Conservation (phyloP, 768 basidiomycete genomes). For the Amylocystis lapponica region DNA sequence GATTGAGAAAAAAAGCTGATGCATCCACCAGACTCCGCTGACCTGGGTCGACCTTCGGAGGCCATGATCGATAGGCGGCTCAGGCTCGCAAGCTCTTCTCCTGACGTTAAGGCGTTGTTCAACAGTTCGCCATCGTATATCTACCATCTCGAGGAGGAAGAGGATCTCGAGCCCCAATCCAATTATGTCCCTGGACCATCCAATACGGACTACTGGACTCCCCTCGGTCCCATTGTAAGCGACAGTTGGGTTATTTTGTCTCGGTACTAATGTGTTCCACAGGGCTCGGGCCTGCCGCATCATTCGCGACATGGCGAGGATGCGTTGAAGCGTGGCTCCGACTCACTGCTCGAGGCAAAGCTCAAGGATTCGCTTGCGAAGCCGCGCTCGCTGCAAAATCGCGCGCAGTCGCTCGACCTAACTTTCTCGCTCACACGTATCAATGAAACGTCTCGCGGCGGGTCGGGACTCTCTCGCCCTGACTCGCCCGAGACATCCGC, state of each 20-base stretch:
- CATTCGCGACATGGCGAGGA: constrained; percentile 73
- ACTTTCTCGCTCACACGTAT: constrained; percentile 81
- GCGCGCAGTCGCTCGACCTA: constrained; percentile 86
- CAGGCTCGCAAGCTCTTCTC: constrained; percentile 83
- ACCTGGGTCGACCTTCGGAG: constrained; percentile 61
- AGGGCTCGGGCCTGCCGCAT: constrained; percentile 67
- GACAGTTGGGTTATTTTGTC: constrained; percentile 15
- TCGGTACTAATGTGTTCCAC: constrained; percentile 11
- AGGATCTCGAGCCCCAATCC: constrained; percentile 42
- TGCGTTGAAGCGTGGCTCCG: constrained; percentile 74
- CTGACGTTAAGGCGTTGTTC: constrained; percentile 94
- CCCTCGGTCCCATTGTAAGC: constrained; percentile 69
- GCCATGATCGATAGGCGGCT: constrained; percentile 69
- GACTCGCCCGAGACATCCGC: constrained; percentile 78
- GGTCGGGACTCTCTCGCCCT: constrained; percentile 54
- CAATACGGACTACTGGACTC: constrained; percentile 67
- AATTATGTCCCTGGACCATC: constrained; percentile 50
- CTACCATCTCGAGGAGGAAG: constrained; percentile 74
- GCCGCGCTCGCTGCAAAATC: constrained; percentile 77
- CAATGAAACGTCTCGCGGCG: constrained; percentile 47
- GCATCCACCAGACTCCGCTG: constrained; percentile 59
- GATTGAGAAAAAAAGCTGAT: constrained; percentile 8
- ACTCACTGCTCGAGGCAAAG: constrained; percentile 80
- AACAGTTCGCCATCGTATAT: constrained; percentile 76
- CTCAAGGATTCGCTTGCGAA: constrained; percentile 71